These are phyloP conservation scores for Isoetes engelmannii DNA, from an alignment of 83 land plant species.

Conservation along the genomic window DNA sequence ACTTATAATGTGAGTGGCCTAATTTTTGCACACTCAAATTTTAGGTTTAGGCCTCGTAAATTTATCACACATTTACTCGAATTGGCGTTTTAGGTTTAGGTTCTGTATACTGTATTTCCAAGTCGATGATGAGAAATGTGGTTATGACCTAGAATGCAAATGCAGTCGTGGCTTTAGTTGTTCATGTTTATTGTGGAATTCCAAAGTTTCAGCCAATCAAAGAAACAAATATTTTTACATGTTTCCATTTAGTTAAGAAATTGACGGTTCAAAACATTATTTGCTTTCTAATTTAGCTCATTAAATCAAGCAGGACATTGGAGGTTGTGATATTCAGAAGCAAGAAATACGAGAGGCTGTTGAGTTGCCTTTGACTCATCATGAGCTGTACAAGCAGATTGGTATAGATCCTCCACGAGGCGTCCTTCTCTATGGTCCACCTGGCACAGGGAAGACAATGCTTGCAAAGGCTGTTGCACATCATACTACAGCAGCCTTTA, in stretches of 20 bases:
- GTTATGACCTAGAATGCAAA: background rate
- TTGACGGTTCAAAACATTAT: background rate
- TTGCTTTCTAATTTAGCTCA: constrained; percentile 1
- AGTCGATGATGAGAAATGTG: background rate
- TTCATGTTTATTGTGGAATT: background rate
- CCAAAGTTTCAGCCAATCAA: background rate
- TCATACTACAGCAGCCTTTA: constrained; percentile 92
- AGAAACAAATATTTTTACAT: constrained; percentile 5
- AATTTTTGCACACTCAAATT: too few relatives aligned
- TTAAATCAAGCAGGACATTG: constrained; percentile 76
- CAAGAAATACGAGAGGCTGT: constrained; percentile 95
- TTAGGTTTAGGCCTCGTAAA: background rate
- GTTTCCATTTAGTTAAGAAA: background rate
- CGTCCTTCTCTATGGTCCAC: constrained; percentile 84
- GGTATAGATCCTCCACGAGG: constrained; percentile 96
- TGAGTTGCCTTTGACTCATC: constrained; percentile 38
- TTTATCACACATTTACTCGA: background rate
- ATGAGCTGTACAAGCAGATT: constrained; percentile 75
- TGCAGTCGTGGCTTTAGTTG: background rate
- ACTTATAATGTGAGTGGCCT: constrained; percentile 69
- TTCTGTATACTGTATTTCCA: background rate
- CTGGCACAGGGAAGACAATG: constrained; percentile 93
- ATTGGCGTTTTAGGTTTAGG: background rate
- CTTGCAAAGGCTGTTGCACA: constrained; percentile 96
- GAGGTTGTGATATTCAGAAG: constrained; percentile 90